Evolutionary conservation across 495 filamentous ascomycete species (phyloP).

Genomic region (Tuber melanosporum): DNA sequence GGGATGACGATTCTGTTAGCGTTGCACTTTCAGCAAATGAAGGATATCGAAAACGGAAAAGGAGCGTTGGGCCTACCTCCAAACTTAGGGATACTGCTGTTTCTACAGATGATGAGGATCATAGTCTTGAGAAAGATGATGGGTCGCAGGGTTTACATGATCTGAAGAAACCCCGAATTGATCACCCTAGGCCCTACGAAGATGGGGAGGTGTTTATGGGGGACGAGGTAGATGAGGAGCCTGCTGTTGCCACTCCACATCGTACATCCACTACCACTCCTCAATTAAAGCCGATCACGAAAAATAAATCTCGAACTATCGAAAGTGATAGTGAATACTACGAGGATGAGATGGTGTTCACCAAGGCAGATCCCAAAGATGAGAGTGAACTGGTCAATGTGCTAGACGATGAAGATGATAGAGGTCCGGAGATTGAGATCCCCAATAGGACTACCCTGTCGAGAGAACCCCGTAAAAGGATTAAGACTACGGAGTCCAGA

Average conservation of each 20-base stretch:
- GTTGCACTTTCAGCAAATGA: slow-evolving; percentile 22
- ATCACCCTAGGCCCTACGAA: neutral
- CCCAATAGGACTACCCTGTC: neutral
- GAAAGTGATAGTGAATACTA: slow-evolving; percentile 38
- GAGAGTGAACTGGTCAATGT: slow-evolving; percentile 35
- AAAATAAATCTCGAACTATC: slow-evolving; percentile 26
- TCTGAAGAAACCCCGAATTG: slow-evolving; percentile 2
- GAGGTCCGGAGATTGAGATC: slow-evolving; percentile 11
- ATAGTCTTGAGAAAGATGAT: neutral
- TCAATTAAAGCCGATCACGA: slow-evolving; percentile 26
- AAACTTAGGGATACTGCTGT: slow-evolving; percentile 37
- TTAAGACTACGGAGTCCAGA: slow-evolving; percentile 12
- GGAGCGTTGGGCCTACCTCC: slow-evolving; percentile 39
- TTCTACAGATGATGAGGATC: slow-evolving; percentile 39
- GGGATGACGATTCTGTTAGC: slow-evolving; percentile 37
- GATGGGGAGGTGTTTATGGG: slow-evolving; percentile 1
- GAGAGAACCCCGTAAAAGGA: slow-evolving; percentile 18
- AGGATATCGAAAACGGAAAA: slow-evolving; percentile 34
- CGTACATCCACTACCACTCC: slow-evolving; percentile 7
- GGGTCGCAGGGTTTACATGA: neutral
- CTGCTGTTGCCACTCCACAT: neutral
- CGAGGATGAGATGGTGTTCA: slow-evolving; percentile 15
- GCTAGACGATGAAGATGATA: slow-evolving; percentile 29
- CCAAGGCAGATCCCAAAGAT: slow-evolving; percentile 16
- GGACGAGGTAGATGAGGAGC: slow-evolving; percentile 24